A percentile compares a stretch with the other conserved stretches of the same genome.
These are phyloP conservation scores for Pouteria glomerata DNA, from an alignment of 148 eudicot genomes.

Conservation along the genomic window DNA sequence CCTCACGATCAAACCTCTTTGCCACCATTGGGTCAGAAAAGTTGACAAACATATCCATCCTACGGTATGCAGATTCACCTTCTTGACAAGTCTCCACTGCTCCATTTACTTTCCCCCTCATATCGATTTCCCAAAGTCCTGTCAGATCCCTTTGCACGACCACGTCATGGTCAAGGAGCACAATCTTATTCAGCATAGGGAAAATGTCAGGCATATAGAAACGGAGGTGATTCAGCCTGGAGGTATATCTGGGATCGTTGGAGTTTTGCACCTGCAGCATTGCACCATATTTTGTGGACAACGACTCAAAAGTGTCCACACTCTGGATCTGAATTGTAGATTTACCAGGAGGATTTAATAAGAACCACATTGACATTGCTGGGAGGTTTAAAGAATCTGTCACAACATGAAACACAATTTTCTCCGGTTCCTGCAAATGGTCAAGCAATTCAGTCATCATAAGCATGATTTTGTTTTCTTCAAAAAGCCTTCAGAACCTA, in stretches of 20 bases:
- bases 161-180: slow-evolving; percentile 95
- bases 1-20: slow-evolving; percentile 43
- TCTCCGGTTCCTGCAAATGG: slow-evolving; percentile 74
- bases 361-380: slow-evolving; percentile 92
- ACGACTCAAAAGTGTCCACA: slow-evolving; percentile 48
- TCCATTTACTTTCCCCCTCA: slow-evolving; percentile 84
- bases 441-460: slow-evolving; percentile 14
- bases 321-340: slow-evolving; percentile 74
- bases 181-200: slow-evolving; percentile 66
- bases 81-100: slow-evolving; percentile 82
- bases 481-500: too few relatives aligned
- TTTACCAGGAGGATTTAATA: slow-evolving; percentile 69
- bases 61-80: slow-evolving; percentile 54
- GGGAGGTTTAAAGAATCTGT: slow-evolving; percentile 84
- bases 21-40: slow-evolving; percentile 74
- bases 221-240: slow-evolving; percentile 82
- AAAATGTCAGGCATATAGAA: slow-evolving; percentile 89
- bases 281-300: slow-evolving; percentile 29
- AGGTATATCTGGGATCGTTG: slow-evolving; percentile 73
- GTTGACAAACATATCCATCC: slow-evolving; percentile 67
- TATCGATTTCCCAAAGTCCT: slow-evolving; percentile 56
- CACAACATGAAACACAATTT: slow-evolving; percentile 73
- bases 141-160: slow-evolving; percentile 79
- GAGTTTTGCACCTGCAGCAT: slow-evolving; percentile 43
- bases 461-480: not conserved